Conservation (phyloP, 1,284 basidiomycete species). For the Sanghuangporus baumii region DNA sequence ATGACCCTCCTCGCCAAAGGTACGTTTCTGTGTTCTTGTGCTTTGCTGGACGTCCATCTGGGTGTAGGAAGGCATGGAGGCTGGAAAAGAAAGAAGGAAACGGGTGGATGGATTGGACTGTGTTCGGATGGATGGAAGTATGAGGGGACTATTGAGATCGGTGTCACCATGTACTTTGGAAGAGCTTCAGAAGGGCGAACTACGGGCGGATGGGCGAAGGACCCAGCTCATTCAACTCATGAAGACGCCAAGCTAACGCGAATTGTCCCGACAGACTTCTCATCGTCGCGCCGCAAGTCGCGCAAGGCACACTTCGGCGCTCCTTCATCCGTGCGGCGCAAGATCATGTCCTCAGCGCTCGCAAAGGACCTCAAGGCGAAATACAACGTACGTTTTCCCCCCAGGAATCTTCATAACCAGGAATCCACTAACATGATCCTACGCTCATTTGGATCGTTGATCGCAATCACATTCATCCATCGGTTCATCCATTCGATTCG, state of each 20-base stretch:
- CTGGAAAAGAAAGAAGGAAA: neutral
- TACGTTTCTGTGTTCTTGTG: neutral
- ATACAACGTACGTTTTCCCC: slow-evolving; percentile 70
- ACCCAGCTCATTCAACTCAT: too few species aligned
- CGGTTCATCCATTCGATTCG: too few species aligned
- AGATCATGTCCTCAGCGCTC: slow-evolving; percentile 96
- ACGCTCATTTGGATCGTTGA: too few species aligned
- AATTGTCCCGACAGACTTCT: slow-evolving; percentile 8
- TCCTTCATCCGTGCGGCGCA: slow-evolving; percentile 89
- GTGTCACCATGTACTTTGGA: neutral
- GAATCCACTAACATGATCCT: too few species aligned
- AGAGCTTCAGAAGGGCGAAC: neutral
- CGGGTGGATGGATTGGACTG: slow-evolving; percentile 1
- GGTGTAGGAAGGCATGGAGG: neutral
- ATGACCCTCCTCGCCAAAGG: slow-evolving; percentile 3
- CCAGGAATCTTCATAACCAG: neutral
- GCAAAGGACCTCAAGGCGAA: slow-evolving; percentile 93
- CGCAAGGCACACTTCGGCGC: slow-evolving; percentile 96
- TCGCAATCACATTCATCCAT: neutral
- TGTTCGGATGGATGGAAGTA: neutral
- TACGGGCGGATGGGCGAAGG: neutral
- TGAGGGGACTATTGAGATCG: neutral
- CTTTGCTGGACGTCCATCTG: neutral
- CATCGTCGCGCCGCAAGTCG: slow-evolving; percentile 87
- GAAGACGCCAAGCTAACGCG: neutral